Conservation (phyloP, 2,329 filamentous ascomycete genomes). For the Chaetomiaceae sp. region DNA sequence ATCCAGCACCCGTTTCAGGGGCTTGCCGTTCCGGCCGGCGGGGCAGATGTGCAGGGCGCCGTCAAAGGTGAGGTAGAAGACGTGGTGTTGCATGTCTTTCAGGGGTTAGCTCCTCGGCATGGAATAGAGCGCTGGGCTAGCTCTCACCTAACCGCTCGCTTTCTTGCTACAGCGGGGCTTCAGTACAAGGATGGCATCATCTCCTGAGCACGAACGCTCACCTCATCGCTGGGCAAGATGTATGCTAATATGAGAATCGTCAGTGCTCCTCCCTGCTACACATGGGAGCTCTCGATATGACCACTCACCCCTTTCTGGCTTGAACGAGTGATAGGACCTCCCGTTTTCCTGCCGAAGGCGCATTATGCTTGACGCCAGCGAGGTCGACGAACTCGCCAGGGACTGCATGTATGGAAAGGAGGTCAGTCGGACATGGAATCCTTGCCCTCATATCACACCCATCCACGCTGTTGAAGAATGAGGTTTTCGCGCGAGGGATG, state of each 20-base stretch:
- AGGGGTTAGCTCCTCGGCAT: too few relatives aligned
- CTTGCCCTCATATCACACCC: too few relatives aligned
- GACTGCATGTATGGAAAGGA: not conserved
- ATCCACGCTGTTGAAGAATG: too few relatives aligned
- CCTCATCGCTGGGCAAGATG: conserved; percentile 17
- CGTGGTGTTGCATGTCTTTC: conserved; percentile 19
- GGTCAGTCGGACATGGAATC: too few relatives aligned
- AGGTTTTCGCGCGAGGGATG: too few relatives aligned
- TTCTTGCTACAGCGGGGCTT: not conserved
- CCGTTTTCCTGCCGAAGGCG: conserved; percentile 15
- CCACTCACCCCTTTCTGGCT: conserved; percentile 13
- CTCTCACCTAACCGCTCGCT: conserved; percentile 3
- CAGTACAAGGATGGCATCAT: not conserved
- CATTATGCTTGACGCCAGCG: conserved; percentile 12
- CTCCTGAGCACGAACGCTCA: too few relatives aligned
- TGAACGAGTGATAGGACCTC: conserved; percentile 15
- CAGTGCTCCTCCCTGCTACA: too few relatives aligned
- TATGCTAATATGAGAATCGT: not conserved
- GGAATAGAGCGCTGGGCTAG: not conserved
- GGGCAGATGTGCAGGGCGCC: conserved; percentile 45
- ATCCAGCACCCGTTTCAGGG: conserved; percentile 42
- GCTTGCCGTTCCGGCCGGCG: conserved; percentile 28
- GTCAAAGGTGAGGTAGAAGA: conserved; percentile 26
- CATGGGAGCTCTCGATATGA: too few relatives aligned
- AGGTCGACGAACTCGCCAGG: conserved; percentile 10